Conservation (phyloP, 768 basidiomycete genomes). For the Austroboletus festivus region DNA sequence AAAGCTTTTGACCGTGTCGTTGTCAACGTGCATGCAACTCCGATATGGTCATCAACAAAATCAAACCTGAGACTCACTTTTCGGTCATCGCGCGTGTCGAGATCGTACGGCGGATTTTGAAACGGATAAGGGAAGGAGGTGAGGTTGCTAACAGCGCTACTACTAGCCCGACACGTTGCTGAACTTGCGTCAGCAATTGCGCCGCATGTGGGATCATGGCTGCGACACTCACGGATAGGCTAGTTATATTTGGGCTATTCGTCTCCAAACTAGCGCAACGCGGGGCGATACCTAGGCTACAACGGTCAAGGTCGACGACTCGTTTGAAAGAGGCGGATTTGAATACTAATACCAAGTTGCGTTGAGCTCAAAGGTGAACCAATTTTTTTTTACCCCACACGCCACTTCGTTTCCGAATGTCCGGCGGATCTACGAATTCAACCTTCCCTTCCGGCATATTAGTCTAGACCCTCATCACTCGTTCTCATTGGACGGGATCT, state of each 20-base stretch:
- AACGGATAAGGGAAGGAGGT: background rate
- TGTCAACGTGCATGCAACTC: background rate
- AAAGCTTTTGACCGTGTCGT: constrained; percentile 32
- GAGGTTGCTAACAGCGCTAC: no score
- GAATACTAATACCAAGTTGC: no score
- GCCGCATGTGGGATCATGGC: background rate
- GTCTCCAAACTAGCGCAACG: no score
- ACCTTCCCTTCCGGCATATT: background rate
- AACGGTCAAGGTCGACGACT: no score
- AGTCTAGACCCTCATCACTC: background rate
- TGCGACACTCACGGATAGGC: background rate
- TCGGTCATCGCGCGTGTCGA: constrained; percentile 27
- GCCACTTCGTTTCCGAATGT: background rate
- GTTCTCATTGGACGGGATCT: constrained; percentile 20
- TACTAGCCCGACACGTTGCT: no score
- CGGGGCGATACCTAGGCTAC: no score
- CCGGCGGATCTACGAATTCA: constrained; percentile 3
- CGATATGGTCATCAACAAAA: background rate
- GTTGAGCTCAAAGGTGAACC: no score
- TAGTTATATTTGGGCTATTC: constrained; percentile 15
- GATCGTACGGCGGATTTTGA: constrained; percentile 1
- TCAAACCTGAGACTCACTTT: constrained; percentile 22
- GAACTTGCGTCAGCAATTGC: constrained; percentile 11
- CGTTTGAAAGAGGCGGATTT: background rate
- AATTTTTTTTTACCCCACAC: constrained; percentile 15